Evolutionary conservation across 495 filamentous ascomycete species (phyloP).

Genomic region (Aspergillus panamensis): DNA sequence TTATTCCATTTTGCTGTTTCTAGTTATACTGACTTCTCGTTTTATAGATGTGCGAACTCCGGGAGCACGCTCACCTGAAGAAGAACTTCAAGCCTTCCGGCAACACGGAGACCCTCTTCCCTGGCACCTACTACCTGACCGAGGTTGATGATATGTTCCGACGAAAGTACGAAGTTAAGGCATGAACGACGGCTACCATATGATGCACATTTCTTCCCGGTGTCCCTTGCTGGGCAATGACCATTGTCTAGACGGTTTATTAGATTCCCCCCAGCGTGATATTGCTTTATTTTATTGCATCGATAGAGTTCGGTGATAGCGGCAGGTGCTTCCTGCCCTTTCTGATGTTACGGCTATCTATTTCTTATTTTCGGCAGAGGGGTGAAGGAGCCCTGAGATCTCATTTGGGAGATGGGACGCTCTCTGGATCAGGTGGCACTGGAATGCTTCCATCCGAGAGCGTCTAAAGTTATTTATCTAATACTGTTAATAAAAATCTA

Average conservation of each 20-base stretch:
- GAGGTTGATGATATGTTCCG: conserved; percentile 95
- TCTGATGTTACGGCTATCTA: conserved; percentile 9
- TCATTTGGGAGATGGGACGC: conserved; percentile 6
- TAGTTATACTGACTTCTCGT: conserved; percentile 10
- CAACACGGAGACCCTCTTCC: conserved; percentile 67
- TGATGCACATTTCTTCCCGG: conserved; percentile 20
- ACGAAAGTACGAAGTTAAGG: conserved; percentile 81
- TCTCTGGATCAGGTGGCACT: conserved; percentile 21
- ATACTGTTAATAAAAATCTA: conserved; percentile 17
- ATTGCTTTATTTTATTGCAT: conserved; percentile 28
- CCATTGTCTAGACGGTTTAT: conserved; percentile 37
- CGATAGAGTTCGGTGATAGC: conserved; percentile 31
- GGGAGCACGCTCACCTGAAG: conserved; percentile 90
- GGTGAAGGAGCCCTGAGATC: neutral
- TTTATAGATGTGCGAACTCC: conserved; percentile 80
- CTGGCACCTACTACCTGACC: conserved; percentile 85
- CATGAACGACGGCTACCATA: conserved; percentile 46
- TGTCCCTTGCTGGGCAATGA: conserved; percentile 32
- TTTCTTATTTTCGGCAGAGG: conserved; percentile 10
- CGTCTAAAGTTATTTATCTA: conserved; percentile 1
- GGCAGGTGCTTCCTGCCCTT: conserved; percentile 8
- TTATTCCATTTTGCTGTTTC: neutral
- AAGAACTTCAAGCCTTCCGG: conserved; percentile 83
- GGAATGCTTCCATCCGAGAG: conserved; percentile 22
- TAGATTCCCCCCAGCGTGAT: conserved; percentile 39